Evolutionary conservation across 305 asterid genomes (phyloP), one percentile per base, ranked within the genome.

Genomic region (Fraxinus paxiana): DNA sequence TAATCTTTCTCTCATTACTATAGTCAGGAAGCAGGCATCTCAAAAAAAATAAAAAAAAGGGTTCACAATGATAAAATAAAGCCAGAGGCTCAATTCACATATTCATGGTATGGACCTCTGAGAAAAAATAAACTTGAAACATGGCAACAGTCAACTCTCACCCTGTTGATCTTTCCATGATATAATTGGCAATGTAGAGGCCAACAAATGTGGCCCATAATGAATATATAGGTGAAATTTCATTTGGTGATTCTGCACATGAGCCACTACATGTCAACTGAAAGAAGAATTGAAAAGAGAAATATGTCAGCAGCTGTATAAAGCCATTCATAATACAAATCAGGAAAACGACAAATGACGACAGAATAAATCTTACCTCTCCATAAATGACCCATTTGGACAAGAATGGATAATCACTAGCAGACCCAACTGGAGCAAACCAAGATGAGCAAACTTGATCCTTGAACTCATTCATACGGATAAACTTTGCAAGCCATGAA

Each of bases 391-490:
- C 98, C 98, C 98, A 96, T 83, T 93, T 93, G 74, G 99, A 94
- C 82, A 91, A 84, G 77, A 96, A 89, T n/a, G 99, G 99, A 88
- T 94, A 96, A 85, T 94, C 99, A 78, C 87, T 91, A 34, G 98
- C 99, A 65, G 98, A 96, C 63, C 99, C 99, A 86, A 96, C 99
- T 7, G 99, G 98, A 48, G 99, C 99, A 90, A 96, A 96, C 99
- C 99, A 96, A 59, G 99, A 93, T 70, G 88, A 82, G 88, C 99
- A 96, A 61, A 94, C 94, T 87, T 94, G 94, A 54, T 94, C 93
- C 88, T 93, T 96, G 77, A 92, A 89, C 89, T 96, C 90, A 84
- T 91, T 91, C 94, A 96, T 85, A 33, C 92, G 94, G 73, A 96
- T 85, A 71, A 96, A 91, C 84, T 94, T 96, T 26, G 92, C 88